Evolutionary conservation across 495 filamentous ascomycete genomes (phyloP), one percentile per base, ranked within the genome.

Genomic region (Aspergillus sclerotioniger): DNA sequence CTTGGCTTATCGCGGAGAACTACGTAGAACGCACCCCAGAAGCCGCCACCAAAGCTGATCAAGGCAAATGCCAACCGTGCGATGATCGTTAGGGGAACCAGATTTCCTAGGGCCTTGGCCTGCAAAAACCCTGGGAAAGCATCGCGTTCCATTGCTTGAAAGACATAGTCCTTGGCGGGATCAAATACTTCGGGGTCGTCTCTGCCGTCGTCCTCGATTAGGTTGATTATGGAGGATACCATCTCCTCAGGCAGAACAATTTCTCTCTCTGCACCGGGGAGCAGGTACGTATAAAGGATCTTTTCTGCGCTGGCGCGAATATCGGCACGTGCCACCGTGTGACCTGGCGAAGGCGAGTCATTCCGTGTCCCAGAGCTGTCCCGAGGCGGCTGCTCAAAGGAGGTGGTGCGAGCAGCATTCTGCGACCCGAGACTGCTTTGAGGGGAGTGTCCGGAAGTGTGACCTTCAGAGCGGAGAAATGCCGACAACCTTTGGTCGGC

Each of bases 111-210:
- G 7, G 92, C 94, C 76, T 97, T 97, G 65, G 89, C 87, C 63
- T 91, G 86, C 60, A 98, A 82, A 79, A 98, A 98, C 20, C 92
- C 92, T 4, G 94, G 94, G 73, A 96, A 98, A 13, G 94, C 94
- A 74, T 98, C 94, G 43, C 95, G 86, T 73, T 99, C 94, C 95
- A 99, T 99, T 3, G 94, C 94, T 68, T 98, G 95, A 73, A 97
- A 99, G 47, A 96, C 93, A 69, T 98, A 99, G 75, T 99, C 95
- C 73, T 98, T 98, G 25, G 94, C 94, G 3, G 88, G 86, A 68
- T 97, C 93, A 61, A 99, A 99, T 10, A 99, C 86, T 68, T 98
- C 94, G 1, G 94, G 94, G 67, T 99, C 94, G 62, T 97, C 95
- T 65, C 94, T 85, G 44, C 88, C 88, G 54, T 88, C 84, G 54